Base-by-base conservation (phyloP, 768 basidiomycete genomes). In the Russula sp. region DNA sequence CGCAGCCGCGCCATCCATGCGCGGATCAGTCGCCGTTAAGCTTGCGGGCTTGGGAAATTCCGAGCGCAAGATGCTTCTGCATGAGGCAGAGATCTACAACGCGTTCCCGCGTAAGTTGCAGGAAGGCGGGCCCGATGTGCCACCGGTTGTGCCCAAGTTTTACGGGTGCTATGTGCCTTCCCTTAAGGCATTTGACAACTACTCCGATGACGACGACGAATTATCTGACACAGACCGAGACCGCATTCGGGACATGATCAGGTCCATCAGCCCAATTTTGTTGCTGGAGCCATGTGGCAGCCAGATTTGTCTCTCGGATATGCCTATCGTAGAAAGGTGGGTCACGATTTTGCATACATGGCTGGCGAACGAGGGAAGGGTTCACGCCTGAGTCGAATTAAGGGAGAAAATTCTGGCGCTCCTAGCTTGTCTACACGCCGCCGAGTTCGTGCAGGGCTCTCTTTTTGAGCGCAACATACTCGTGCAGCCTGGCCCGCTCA, bases 91-190 rank as follows among this genome's bases (percentile, higher is more conserved):
- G 32, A 78, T 77, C 50, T 83, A 83, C 66, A 71, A 77, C 66
- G 39, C 42, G 1, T 79, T 84, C 67, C 77, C 79, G 2, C 53
- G 61, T 13, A 76, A 81, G 59, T 71, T 82, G 50, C 79, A 75
- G 63, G 70, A 82, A 67, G 78, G 81, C 49, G 77, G 69, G 61
- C 75, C 78, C 0, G 81, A 82, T 3, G 72, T 80, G 4, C 72
- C 75, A 7, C 76, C 85, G 0, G 50, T 85, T 50, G 80, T 82
- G 3, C 85, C 86, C 0, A 83, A 85, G 68, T 87, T 79, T 70
- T 87, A 83, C 65, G 85, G 86, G 1, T 83, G 81, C 70, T 87
- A 86, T 65, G 68, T 66, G 0, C 75, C 75, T 0, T 60, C 65
- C 1, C 48, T 54, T 2, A 65, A 70, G 16, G 39, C 58, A 11